Percentiles rank a stretch among this genome's conserved stretches.
Evolutionary conservation across 306 rosid species (phyloP).

Genomic region (Begonia masoniana): DNA sequence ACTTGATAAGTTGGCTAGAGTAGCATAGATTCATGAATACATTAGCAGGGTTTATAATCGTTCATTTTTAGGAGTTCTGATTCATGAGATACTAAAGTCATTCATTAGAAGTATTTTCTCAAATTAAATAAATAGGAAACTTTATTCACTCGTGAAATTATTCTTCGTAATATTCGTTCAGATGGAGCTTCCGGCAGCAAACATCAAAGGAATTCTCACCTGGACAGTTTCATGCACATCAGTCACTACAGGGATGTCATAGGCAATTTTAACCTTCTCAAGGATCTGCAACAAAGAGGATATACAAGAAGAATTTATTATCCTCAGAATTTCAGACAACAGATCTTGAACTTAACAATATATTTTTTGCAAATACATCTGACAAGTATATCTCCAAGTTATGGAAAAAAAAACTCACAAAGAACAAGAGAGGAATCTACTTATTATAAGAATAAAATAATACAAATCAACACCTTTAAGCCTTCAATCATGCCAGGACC

Average conservation of each 20-base stretch:
- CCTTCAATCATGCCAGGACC: slow-evolving; percentile 94
- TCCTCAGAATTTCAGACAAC: background rate
- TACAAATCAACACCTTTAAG: slow-evolving; percentile 43
- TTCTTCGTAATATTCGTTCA: too few species aligned
- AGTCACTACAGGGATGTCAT: slow-evolving; percentile 77
- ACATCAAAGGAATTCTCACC: slow-evolving; percentile 28
- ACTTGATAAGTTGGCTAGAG: too few species aligned
- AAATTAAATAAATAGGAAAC: too few species aligned
- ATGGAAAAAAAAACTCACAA: background rate
- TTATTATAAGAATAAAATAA: background rate
- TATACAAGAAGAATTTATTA: background rate
- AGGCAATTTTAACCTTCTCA: slow-evolving; percentile 84
- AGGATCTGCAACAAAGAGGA: slow-evolving; percentile 45
- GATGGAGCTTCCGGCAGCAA: too few species aligned
- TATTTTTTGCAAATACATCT: background rate
- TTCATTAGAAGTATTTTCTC: too few species aligned
- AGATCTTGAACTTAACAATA: background rate
- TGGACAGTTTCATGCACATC: slow-evolving; percentile 75
- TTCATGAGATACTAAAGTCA: too few species aligned
- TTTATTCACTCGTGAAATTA: too few species aligned
- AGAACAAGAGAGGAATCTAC: background rate
- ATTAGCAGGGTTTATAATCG: too few species aligned
- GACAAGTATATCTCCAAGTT: background rate
- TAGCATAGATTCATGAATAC: too few species aligned
- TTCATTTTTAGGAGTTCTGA: too few species aligned